These are phyloP conservation scores for Arabidopsis arenosa DNA, from an alignment of 345 rosid species.

Conservation along the genomic window DNA sequence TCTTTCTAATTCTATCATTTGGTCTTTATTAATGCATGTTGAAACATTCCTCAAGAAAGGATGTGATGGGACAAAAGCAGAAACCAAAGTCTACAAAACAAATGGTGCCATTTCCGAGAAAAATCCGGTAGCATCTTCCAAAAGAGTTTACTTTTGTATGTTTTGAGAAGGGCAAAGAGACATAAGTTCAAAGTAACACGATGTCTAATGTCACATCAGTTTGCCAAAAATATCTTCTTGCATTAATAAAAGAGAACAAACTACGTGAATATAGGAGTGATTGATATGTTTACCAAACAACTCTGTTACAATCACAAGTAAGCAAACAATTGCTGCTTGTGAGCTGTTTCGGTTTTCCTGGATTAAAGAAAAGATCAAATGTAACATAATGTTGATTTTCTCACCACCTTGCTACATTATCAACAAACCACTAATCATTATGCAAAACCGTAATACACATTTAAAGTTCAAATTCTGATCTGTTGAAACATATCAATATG, in stretches of 20 bases:
- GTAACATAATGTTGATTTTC: background rate
- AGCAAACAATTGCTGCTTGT: slow-evolving; percentile 8
- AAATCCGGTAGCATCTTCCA: slow-evolving; percentile 24
- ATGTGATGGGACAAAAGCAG: slow-evolving; percentile 35
- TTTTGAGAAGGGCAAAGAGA: slow-evolving; percentile 30
- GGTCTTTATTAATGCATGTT: slow-evolving; percentile 55
- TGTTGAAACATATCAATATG: background rate
- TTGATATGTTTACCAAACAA: slow-evolving; percentile 38
- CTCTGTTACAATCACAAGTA: slow-evolving; percentile 14
- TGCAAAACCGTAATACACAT: background rate
- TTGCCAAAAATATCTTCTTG: slow-evolving; percentile 25
- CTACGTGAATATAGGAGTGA: slow-evolving; percentile 13
- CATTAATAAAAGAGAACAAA: background rate
- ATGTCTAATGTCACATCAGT: slow-evolving; percentile 38
- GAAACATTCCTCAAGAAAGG: slow-evolving; percentile 23
- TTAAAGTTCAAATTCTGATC: background rate
- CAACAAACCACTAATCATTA: background rate
- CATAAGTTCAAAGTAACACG: slow-evolving; percentile 31
- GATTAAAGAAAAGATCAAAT: too few relatives aligned
- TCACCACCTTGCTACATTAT: slow-evolving; percentile 3
- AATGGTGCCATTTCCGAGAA: slow-evolving; percentile 9
- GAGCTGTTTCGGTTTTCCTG: slow-evolving; percentile 11
- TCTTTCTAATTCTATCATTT: slow-evolving; percentile 51
- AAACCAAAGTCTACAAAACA: slow-evolving; percentile 19
- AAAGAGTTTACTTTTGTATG: slow-evolving; percentile 25